Evolutionary conservation across 2,329 filamentous ascomycete species (phyloP), one percentile per base, ranked within the genome.

Genomic region (Whalleya microplaca): DNA sequence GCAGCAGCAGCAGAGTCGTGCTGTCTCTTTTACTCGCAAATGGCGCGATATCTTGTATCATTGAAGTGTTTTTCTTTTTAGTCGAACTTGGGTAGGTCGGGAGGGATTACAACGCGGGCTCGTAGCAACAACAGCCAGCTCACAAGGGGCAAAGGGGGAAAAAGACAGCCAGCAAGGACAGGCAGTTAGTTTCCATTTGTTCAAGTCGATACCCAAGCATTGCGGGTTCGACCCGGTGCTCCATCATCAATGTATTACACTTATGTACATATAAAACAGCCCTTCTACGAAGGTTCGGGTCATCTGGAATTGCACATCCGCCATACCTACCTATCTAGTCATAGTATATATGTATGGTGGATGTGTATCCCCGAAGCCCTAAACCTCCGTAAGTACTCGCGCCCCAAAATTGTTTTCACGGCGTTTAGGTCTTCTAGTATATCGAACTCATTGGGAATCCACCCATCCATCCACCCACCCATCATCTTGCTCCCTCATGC

Each of bases 231-330:
- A 51, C 45, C 43, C 45, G 42, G 48, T 55, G 45, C 32, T 37
- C 45, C 48, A 55, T 29, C 48, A 55, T 29, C 21, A 47, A 53
- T 58, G 56, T 65, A 58, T 66, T 61, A 58, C 52, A 48, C 53
- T 57, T 37, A 21, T 59, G 62, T 67, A 63, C 57, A 68, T 66
- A 61, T 55, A 58, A 49, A 48, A 51, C 27, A 54, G 49, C 49
- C 51, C 42, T 44, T 54, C 47, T 52, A 64, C 21, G n/a, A n/a
- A n/a, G n/a, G n/a, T n/a, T n/a, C n/a, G n/a, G n/a, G n/a, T n/a
- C n/a, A n/a, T n/a, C n/a, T n/a, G n/a, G n/a, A n/a, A n/a, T n/a
- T n/a, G n/a, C n/a, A n/a, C n/a, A n/a, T n/a, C n/a, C n/a, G n/a
- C n/a, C n/a, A n/a, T n/a, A n/a, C n/a, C n/a, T n/a, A n/a, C n/a